Evolutionary conservation across 805 yeast species (phyloP).

Genomic region (Candida gorgasii): DNA sequence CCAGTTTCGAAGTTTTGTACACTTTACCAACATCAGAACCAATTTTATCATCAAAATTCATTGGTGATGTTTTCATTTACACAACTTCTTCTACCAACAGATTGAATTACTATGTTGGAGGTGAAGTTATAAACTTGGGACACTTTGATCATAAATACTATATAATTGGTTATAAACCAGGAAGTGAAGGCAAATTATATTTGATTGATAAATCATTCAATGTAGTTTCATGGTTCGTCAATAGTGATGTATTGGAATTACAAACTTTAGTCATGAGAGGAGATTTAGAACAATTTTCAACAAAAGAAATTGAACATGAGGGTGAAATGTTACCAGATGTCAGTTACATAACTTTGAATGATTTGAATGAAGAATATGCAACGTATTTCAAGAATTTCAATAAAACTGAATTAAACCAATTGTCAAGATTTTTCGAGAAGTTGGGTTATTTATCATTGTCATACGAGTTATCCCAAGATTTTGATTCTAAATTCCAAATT

Average conservation of each 20-base stretch:
- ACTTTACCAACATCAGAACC: conserved; percentile 71
- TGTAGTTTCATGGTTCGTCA: conserved; percentile 76
- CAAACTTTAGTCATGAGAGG: conserved; percentile 96
- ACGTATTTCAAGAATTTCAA: conserved; percentile 57
- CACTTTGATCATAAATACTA: conserved; percentile 90
- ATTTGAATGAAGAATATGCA: conserved; percentile 52
- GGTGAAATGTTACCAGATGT: conserved; percentile 41
- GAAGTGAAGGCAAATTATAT: conserved; percentile 83
- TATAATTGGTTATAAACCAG: conserved; percentile 82
- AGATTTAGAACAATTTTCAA: conserved; percentile 69
- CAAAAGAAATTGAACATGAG: conserved; percentile 29
- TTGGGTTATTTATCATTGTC: conserved; percentile 89
- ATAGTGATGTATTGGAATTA: conserved; percentile 86
- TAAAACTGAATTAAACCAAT: conserved; percentile 67
- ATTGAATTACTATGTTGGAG: conserved; percentile 92
- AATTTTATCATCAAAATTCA: conserved; percentile 89
- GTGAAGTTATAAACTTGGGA: conserved; percentile 85
- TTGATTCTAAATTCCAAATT: conserved; percentile 88
- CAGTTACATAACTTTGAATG: conserved; percentile 50
- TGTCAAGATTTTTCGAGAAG: conserved; percentile 90
- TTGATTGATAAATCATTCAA: conserved; percentile 89
- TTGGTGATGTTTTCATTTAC: conserved; percentile 94
- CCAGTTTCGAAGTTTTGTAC: conserved; percentile 77
- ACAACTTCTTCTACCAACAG: conserved; percentile 80
- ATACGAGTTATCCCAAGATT: conserved; percentile 75